phyloP scores from a whole-genome alignment of 192 early-diverging fungal genomes.

The Coemansia sp. region DNA sequence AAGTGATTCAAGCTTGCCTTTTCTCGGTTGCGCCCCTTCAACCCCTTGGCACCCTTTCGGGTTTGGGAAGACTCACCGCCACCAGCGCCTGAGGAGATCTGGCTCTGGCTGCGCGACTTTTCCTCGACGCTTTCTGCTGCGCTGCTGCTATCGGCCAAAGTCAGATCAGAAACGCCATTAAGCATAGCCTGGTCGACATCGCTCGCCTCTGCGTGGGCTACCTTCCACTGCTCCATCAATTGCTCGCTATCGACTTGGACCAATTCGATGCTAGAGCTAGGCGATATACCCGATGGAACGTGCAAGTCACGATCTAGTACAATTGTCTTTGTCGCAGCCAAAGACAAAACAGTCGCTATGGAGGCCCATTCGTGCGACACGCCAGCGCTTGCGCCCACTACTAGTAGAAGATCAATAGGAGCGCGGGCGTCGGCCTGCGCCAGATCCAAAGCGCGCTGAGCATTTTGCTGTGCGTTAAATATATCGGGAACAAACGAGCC shows the following conservation, averaged over 20 bases:
- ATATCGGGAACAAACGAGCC: slow-evolving; percentile 33
- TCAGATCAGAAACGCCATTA: slow-evolving; percentile 14
- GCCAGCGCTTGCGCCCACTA: slow-evolving; percentile 15
- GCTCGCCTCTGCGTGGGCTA: neutral
- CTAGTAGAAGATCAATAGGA: slow-evolving; percentile 25
- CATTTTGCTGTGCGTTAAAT: slow-evolving; percentile 12
- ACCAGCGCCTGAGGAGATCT: neutral
- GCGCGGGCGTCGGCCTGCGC: slow-evolving; percentile 25
- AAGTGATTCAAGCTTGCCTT: slow-evolving; percentile 76
- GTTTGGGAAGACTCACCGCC: neutral
- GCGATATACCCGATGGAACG: neutral
- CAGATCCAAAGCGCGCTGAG: slow-evolving; percentile 9
- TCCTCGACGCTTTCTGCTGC: slow-evolving; percentile 39
- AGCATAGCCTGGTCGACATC: neutral
- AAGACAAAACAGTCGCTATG: slow-evolving; percentile 11
- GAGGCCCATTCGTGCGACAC: slow-evolving; percentile 15
- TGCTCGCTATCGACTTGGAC: neutral
- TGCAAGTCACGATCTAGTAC: slow-evolving; percentile 13
- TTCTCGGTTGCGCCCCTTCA: slow-evolving; percentile 41
- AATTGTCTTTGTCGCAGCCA: slow-evolving; percentile 15
- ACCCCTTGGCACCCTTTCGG: slow-evolving; percentile 12
- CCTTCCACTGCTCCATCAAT: slow-evolving; percentile 4
- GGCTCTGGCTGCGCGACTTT: neutral
- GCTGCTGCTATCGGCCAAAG: slow-evolving; percentile 35
- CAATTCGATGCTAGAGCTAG: slow-evolving; percentile 3